These are phyloP conservation scores for Boletus smithii DNA, from an alignment of 1,284 basidiomycete species.

Conservation along the genomic window DNA sequence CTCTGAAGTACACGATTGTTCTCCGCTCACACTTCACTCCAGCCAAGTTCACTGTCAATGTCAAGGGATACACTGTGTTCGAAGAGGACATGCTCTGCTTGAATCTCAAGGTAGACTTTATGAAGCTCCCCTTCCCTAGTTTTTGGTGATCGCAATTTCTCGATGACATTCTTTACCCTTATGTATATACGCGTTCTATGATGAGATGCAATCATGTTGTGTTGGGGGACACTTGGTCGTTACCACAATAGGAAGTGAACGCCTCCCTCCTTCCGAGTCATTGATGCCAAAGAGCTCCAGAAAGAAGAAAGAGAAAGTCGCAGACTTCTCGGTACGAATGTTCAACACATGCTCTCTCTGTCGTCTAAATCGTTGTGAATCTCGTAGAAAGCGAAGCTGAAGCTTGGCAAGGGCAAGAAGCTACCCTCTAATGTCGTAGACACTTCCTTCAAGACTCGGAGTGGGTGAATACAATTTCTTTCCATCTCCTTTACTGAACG, in stretches of 20 bases:
- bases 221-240: no score
- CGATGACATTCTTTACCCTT: neutral
- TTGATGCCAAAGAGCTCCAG: slow-evolving; percentile 87
- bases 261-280: no score
- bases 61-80: slow-evolving; percentile 72
- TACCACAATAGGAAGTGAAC: no score
- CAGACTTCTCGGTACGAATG: slow-evolving; percentile 76
- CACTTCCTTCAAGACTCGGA: slow-evolving; percentile 92
- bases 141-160: slow-evolving; percentile 23
- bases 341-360: neutral
- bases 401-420: slow-evolving; percentile 94
- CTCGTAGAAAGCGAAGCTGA: slow-evolving; percentile 88
- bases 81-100: slow-evolving; percentile 83
- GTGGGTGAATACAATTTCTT: slow-evolving; percentile 41
- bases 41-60: slow-evolving; percentile 85
- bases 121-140: slow-evolving; percentile 41
- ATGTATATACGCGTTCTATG: slow-evolving; percentile 13
- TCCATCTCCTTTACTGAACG: slow-evolving; percentile 9
- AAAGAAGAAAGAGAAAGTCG: slow-evolving; percentile 82
- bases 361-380: slow-evolving; percentile 8
- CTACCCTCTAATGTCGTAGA: slow-evolving; percentile 83
- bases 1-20: neutral
- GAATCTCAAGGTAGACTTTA: slow-evolving; percentile 75
- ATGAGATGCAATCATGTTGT: no score
- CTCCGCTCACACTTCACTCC: slow-evolving; percentile 9